Percentiles rank a stretch among this genome's conserved stretches.
Conservation (phyloP, 352 stramenopile species). For the Pythium rhizo-oryzae region DNA sequence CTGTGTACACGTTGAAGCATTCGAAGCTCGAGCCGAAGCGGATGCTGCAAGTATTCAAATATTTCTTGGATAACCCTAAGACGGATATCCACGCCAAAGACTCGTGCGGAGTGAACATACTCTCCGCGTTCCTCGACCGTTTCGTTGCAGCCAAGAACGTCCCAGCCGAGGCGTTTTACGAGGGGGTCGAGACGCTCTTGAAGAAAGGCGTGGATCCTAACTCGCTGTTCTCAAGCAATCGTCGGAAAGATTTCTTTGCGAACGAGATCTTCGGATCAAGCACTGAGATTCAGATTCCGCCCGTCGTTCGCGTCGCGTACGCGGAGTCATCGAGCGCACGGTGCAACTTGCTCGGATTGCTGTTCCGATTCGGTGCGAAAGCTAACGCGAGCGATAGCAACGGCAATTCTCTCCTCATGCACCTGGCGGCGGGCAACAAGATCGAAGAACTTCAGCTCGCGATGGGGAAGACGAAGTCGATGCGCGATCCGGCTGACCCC, state of each 20-base stretch:
- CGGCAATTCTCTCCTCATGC: conserved; percentile 66
- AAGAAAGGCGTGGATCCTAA: conserved; percentile 61
- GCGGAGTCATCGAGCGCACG: conserved; percentile 32
- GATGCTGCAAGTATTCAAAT: conserved; percentile 46
- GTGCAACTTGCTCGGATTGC: conserved; percentile 44
- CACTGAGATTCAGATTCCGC: conserved; percentile 35
- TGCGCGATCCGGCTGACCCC: conserved; percentile 41
- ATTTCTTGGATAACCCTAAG: conserved; percentile 43
- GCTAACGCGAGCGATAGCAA: conserved; percentile 45
- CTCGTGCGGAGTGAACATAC: conserved; percentile 44
- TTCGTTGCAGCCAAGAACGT: conserved; percentile 39
- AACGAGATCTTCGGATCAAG: conserved; percentile 40
- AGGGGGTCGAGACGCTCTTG: conserved; percentile 54
- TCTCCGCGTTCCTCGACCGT: conserved; percentile 58
- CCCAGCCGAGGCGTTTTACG: conserved; percentile 32
- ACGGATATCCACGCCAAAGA: conserved; percentile 52
- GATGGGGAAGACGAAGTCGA: conserved; percentile 45
- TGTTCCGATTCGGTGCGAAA: conserved; percentile 67
- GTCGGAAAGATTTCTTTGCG: conserved; percentile 40
- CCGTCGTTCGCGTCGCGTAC: conserved; percentile 54
- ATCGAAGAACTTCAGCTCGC: conserved; percentile 44
- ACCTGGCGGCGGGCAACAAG: conserved; percentile 58
- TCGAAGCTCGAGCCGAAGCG: conserved; percentile 27
- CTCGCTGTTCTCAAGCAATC: conserved; percentile 37
- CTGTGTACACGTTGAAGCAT: conserved; percentile 54